Conservation (phyloP, 345 rosid species). For the Eucalyptus lansdowneana region DNA sequence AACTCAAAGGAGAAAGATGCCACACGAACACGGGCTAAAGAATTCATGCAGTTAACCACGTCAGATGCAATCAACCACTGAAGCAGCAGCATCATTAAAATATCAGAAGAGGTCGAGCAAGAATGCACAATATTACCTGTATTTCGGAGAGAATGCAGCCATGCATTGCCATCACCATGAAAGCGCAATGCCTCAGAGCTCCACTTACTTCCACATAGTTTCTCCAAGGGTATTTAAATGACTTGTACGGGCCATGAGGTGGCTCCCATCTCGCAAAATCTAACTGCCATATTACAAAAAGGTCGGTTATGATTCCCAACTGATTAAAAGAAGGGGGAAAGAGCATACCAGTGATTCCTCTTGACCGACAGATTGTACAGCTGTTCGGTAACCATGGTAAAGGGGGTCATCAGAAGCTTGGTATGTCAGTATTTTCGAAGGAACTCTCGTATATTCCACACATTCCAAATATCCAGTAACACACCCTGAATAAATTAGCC, state of each 20-base stretch:
- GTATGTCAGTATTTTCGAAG: conserved; percentile 79
- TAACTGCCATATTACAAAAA: conserved; percentile 16
- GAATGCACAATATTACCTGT: conserved; percentile 34
- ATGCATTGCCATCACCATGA: conserved; percentile 96
- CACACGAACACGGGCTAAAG: background rate
- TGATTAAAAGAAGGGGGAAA: background rate
- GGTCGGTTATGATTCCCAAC: background rate
- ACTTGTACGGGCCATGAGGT: conserved; percentile 73
- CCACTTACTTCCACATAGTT: conserved; percentile 73
- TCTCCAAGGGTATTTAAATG: conserved; percentile 72
- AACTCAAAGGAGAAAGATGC: background rate
- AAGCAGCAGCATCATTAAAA: background rate
- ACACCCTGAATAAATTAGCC: conserved; percentile 32
- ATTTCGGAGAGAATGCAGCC: conserved; percentile 87
- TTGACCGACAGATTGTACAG: conserved; percentile 72
- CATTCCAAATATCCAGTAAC: conserved; percentile 69
- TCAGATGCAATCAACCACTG: background rate
- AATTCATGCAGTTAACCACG: background rate
- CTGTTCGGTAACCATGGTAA: conserved; percentile 78
- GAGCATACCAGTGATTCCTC: conserved; percentile 56
- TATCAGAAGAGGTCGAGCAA: background rate
- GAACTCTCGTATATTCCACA: conserved; percentile 70
- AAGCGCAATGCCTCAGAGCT: conserved; percentile 82
- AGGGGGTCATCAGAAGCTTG: conserved; percentile 84
- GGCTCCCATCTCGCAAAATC: conserved; percentile 91